Percentiles rank a stretch among this genome's conserved stretches.
Evolutionary conservation across 805 yeast genomes (phyloP).

Genomic region (Candida ipomoeae): DNA sequence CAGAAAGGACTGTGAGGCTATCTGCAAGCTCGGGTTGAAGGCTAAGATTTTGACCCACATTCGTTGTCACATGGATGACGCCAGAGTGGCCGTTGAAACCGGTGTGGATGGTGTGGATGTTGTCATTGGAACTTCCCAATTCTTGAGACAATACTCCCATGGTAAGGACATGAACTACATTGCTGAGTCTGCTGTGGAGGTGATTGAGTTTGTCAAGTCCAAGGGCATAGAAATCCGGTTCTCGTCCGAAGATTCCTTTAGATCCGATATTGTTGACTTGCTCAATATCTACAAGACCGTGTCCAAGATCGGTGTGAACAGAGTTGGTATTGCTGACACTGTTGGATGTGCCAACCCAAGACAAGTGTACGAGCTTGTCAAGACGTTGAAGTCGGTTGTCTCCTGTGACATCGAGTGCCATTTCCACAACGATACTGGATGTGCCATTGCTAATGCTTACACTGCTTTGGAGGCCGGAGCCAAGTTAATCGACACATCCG

Average conservation of each 20-base stretch:
- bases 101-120: constrained; percentile 64
- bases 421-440: constrained; percentile 62
- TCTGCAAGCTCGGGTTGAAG: constrained; percentile 55
- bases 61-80: constrained; percentile 61
- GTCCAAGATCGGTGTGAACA: constrained; percentile 56
- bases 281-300: constrained; percentile 58
- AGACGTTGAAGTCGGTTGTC: constrained; percentile 54
- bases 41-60: constrained; percentile 57
- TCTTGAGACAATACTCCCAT: constrained; percentile 52
- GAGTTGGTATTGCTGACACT: constrained; percentile 63
- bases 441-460: constrained; percentile 61
- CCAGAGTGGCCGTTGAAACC: constrained; percentile 55
- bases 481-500: constrained; percentile 53
- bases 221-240: constrained; percentile 58
- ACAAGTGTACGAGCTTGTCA: constrained; percentile 57
- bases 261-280: constrained; percentile 58
- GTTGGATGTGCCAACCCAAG: constrained; percentile 63
- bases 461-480: constrained; percentile 64
- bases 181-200: constrained; percentile 54
- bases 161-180: constrained; percentile 61
- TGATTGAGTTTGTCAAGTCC: constrained; percentile 56
- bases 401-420: constrained; percentile 59
- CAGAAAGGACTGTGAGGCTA: constrained; percentile 54
- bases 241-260: constrained; percentile 56
- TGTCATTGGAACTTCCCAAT: constrained; percentile 57